Base-by-base conservation (phyloP, 257 asterid species). In the Solanum etuberosum region DNA sequence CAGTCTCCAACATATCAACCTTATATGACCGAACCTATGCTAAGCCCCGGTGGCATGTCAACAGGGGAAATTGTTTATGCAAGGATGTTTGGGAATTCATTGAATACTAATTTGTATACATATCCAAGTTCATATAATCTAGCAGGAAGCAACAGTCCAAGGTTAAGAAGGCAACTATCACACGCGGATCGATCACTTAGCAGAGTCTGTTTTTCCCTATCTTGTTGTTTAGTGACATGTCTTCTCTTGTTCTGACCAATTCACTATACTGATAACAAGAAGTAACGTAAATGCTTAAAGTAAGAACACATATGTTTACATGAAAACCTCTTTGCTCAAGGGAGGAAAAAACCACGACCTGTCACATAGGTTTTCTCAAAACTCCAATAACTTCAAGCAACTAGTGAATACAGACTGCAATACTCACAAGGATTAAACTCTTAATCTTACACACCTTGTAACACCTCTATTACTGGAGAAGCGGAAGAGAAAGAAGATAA, bases 121-220 rank as follows among this genome's bases (percentile, higher is more conserved):
- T 91, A 93, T 88, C 94, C 96, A 10, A 90, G 89, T 67, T 88
- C 95, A 11, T 93, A 93, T 86, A 87, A 86, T 70, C 74, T 86
- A 5, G 88, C 90, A 3, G 92, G 91, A 9, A 87, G 89, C 31
- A 85, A 87, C 11, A 90, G 90, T 89, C 94, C 94, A 2, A 91
- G 98, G 90, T 63, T 90, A n/a, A 88, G 94, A 21, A 90, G 95
- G 83, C 91, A 90, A 16, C 48, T 92, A 73, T 59, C 87, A 91
- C 92, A 91, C 88, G 87, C 90, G n/a, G 96, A 94, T 89, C 90
- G 57, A 88, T 94, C 94, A 16, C 91, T 94, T 4, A 86, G 93
- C 85, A 92, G 95, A 85, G 85, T 93, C 13, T 92, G 91, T 35
- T 90, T 90, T 87, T 93, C 93, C 91, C 88, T 94, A 20, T 91